Evolutionary conservation across 2,329 filamentous ascomycete genomes (phyloP).

Genomic region (Dactylellina sp.): DNA sequence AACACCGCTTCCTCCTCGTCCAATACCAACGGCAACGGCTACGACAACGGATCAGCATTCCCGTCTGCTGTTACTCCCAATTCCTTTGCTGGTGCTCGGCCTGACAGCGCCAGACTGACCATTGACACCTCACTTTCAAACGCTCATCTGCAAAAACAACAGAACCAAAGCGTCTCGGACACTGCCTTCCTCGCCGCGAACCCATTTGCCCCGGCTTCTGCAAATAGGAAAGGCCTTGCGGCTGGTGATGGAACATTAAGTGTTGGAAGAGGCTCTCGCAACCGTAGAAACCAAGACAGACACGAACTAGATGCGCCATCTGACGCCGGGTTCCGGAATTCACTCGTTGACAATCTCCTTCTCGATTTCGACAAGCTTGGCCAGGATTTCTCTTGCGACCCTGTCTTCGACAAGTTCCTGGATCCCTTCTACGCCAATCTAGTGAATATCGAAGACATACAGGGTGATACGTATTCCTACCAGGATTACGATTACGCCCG

Average conservation of each 20-base stretch:
- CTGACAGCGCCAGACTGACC: conserved; percentile 52
- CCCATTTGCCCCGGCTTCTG: conserved; percentile 22
- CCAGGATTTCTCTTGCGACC: conserved; percentile 59
- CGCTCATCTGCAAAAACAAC: conserved; percentile 31
- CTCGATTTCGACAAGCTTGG: conserved; percentile 82
- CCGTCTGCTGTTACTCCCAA: conserved; percentile 13
- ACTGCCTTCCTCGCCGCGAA: conserved; percentile 34
- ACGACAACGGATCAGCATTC: conserved; percentile 6
- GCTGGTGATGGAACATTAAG: conserved; percentile 44
- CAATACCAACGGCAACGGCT: not conserved
- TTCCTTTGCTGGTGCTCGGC: conserved; percentile 51
- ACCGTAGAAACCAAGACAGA: conserved; percentile 47
- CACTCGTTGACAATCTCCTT: conserved; percentile 95
- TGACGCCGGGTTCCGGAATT: conserved; percentile 71
- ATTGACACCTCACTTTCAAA: conserved; percentile 55
- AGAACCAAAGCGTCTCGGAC: conserved; percentile 47
- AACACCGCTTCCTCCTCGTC: conserved; percentile 23
- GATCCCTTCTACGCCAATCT: conserved; percentile 65
- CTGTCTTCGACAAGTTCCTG: conserved; percentile 60
- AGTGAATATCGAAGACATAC: conserved; percentile 62
- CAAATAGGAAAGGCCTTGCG: conserved; percentile 25
- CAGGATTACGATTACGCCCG: conserved; percentile 61
- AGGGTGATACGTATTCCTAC: conserved; percentile 63
- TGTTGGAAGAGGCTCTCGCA: conserved; percentile 21
- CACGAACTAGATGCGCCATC: conserved; percentile 42